Evolutionary conservation across 192 early-diverging fungal species (phyloP), one percentile per base, ranked within the genome.

Genomic region (Entomortierella parvispora): DNA sequence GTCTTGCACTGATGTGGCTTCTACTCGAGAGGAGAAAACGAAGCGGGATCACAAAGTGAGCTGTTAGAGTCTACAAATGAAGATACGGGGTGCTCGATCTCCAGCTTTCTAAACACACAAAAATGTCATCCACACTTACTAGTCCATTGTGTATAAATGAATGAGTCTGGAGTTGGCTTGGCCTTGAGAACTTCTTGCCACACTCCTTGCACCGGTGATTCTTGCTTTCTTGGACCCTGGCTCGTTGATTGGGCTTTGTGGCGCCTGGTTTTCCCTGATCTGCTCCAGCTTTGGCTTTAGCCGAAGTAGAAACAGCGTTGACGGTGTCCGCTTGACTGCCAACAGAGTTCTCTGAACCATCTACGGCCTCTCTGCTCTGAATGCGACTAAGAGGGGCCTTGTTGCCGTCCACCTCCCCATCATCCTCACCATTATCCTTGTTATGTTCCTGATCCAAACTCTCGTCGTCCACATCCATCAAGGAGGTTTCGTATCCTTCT

Each of bases 1-100:
- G 61, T 37, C 1, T n/a, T 52, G 46, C 71, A 76, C 18, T 62
- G 58, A 42, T 76, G 71, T 2, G 71, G 71, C 66, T 76, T 76
- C 71, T 76, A 55, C 18, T 4, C 20, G 17, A 29, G 5, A 20
- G 37, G 1, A 17, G 7, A 57, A 22, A 11, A 57, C 10, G 9
- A 43, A 43, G 22, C 7, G 1, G 2, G 22, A n/a, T 34, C 12
- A 37, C 14, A 31, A 10, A 12, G 17, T 10, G 8, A 6, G 45
- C 17, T 20, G 42, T 25, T 50, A 20, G n/a, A 50, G 14, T 50
- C 26, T 14, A 52, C 31, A 4, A 29, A 50, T 50, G 5, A 12
- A 9, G 22, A 26, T 50, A 48, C n/a, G n/a, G n/a, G n/a, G n/a
- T n/a, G n/a, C n/a, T n/a, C n/a, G n/a, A n/a, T n/a, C n/a, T n/a